These are phyloP conservation scores for Acmispon strigosus DNA, from an alignment of 306 rosid genomes.

Conservation along the genomic window DNA sequence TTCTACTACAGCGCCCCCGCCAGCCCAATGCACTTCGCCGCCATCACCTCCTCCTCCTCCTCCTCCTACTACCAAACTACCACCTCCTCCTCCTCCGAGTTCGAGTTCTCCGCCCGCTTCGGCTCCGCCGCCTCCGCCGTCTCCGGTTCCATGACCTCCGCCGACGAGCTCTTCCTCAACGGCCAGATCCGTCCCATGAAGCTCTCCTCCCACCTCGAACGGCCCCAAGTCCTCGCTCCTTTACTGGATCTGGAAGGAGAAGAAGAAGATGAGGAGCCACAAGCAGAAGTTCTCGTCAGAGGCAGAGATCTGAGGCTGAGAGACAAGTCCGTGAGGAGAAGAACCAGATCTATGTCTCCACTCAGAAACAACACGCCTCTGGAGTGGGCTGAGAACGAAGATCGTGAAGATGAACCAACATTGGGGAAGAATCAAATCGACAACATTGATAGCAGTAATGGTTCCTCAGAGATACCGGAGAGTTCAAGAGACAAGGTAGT, in stretches of 20 bases:
- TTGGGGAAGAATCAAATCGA: slow-evolving; percentile 4
- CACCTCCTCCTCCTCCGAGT: slow-evolving; percentile 48
- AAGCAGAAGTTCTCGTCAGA: slow-evolving; percentile 8
- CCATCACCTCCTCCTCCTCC: slow-evolving; percentile 31
- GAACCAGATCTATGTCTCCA: slow-evolving; percentile 97
- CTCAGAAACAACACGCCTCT: slow-evolving; percentile 34
- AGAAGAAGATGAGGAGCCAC: slow-evolving; percentile 24
- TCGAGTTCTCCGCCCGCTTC: slow-evolving; percentile 80
- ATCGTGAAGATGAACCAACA: background rate
- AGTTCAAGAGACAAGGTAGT: slow-evolving; percentile 1
- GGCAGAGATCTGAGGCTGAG: slow-evolving; percentile 87
- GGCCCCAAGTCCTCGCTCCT: slow-evolving; percentile 43
- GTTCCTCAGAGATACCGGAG: no score
- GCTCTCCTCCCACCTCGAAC: slow-evolving; percentile 67
- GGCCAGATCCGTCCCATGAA: slow-evolving; percentile 99
- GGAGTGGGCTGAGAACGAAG: slow-evolving; percentile 51
- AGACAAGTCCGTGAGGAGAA: slow-evolving; percentile 57
- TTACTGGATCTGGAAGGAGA: slow-evolving; percentile 63
- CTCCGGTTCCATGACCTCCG: slow-evolving; percentile 78
- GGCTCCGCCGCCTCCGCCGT: slow-evolving; percentile 33
- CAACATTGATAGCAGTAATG: no score
- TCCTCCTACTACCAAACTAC: background rate
- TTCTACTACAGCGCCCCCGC: slow-evolving; percentile 95
- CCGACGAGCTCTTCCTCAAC: slow-evolving; percentile 83
- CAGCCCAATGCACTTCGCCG: slow-evolving; percentile 80